Evolutionary conservation across 2,329 filamentous ascomycete genomes (phyloP), one percentile per base, ranked within the genome.

Genomic region (Neonectria sp.): DNA sequence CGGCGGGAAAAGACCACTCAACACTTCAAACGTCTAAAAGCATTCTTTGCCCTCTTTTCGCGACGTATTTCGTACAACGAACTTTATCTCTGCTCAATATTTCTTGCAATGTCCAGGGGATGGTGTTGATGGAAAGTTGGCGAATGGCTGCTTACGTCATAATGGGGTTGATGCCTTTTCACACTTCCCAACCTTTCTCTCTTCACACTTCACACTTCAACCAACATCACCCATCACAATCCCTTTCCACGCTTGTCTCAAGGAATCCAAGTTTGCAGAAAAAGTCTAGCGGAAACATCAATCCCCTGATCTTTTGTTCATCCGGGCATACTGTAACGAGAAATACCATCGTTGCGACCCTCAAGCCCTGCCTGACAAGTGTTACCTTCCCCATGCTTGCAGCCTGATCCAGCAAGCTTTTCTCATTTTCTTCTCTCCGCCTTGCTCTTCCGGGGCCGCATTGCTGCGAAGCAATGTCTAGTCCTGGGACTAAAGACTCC

Each of bases 321-420:
- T 56, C 65, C 55, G 29, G 24, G 55, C 59, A 35, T 51, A 40
- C 53, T 46, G 45, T 65, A 63, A 58, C 65, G 55, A 58, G 40
- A 48, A 46, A 55, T 33, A 48, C 37, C 17, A 58, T 60, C 48
- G 25, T 61, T 68, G 52, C 60, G 61, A 53, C 60, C 43, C 52
- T 55, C 59, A 51, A 21, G 13, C 13, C 55, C 46, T 43, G 37
- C 40, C 67, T 69, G 59, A 75, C 71, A 75, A 76, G 74, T 76
- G 74, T 76, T 75, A 58, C 53, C 37, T 65, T 67, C 33, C 53
- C 65, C 46, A 63, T 62, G 63, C 60, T 69, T 72, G 71, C 67
- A 48, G 49, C 21, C 57, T 57, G 51, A 45, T 62, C 58, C 57
- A 65, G 63, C 63, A 55, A 58, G 25, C 55, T 24, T 58, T 45